These are phyloP conservation scores for Leucocoprinus leucothites DNA, from an alignment of 768 basidiomycete species.

Conservation along the genomic window DNA sequence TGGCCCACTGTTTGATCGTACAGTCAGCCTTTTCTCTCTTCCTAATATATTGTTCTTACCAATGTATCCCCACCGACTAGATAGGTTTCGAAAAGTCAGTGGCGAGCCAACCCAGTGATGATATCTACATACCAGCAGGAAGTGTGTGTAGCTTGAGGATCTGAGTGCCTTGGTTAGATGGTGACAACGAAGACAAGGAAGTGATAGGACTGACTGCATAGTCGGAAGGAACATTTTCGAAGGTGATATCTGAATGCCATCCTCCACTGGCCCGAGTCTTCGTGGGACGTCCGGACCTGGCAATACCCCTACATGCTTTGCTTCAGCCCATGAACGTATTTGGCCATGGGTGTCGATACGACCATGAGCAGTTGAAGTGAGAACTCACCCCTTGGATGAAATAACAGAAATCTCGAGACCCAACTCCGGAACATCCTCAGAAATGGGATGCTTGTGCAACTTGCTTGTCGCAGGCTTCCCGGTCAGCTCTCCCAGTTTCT, in stretches of 20 bases:
- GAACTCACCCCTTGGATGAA: constrained; percentile 36
- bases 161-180: constrained; percentile 13
- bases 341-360: too few species aligned
- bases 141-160: constrained; percentile 40
- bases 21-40: too few species aligned
- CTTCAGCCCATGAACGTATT: background rate
- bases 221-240: constrained; percentile 58
- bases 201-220: constrained; percentile 36
- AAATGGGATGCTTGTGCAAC: constrained; percentile 57
- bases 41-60: constrained; percentile 34
- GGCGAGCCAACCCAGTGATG: background rate
- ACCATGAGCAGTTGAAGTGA: background rate
- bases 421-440: constrained; percentile 44
- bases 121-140: constrained; percentile 26
- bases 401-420: constrained; percentile 55
- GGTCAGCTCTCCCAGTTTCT: constrained; percentile 43
- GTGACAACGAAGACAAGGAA: background rate
- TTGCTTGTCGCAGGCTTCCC: constrained; percentile 46
- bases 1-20: constrained; percentile 10
- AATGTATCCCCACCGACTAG: constrained; percentile 41
- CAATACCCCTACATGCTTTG: constrained; percentile 30
- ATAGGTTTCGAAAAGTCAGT: background rate
- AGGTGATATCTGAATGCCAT: constrained; percentile 61
- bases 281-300: constrained; percentile 29
- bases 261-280: constrained; percentile 36